These are phyloP conservation scores for Colletotrichum viniferum DNA, from an alignment of 2,329 filamentous ascomycete species.

Conservation along the genomic window DNA sequence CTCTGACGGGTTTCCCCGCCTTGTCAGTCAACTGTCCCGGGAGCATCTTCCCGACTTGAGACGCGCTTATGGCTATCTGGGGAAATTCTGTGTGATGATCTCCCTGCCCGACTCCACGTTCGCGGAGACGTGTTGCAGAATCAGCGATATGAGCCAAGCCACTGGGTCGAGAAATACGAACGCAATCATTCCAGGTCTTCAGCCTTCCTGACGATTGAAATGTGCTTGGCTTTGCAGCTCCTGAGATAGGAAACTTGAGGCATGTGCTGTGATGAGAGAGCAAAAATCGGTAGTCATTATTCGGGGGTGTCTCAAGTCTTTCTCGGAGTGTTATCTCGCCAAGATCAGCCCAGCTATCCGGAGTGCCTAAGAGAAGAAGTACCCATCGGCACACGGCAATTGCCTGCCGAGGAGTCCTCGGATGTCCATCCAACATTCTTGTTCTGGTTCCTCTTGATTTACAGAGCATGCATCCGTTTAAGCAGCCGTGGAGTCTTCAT, in stretches of 20 bases:
- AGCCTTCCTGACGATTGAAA: neutral
- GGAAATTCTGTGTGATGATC: neutral
- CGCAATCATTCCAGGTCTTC: neutral
- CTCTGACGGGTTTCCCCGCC: neutral
- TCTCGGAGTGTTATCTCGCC: neutral
- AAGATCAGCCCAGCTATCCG: neutral
- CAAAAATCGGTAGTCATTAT: neutral
- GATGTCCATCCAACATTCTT: neutral
- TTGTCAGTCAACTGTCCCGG: neutral
- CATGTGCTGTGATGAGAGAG: neutral
- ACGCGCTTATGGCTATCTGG: neutral
- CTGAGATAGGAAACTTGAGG: neutral
- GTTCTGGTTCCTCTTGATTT: neutral
- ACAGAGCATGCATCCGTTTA: neutral
- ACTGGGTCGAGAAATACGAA: neutral
- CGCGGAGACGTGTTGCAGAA: neutral
- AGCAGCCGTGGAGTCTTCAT: neutral
- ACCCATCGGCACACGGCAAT: fast-evolving
- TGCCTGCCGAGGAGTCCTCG: neutral
- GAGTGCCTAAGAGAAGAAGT: neutral
- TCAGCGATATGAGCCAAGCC: neutral
- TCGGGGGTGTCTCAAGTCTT: neutral
- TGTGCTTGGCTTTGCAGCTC: neutral
- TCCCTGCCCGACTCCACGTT: neutral
- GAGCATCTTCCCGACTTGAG: neutral